These are phyloP conservation scores for Cephaloascus fragrans DNA, from an alignment of 805 yeast species.

Conservation along the genomic window DNA sequence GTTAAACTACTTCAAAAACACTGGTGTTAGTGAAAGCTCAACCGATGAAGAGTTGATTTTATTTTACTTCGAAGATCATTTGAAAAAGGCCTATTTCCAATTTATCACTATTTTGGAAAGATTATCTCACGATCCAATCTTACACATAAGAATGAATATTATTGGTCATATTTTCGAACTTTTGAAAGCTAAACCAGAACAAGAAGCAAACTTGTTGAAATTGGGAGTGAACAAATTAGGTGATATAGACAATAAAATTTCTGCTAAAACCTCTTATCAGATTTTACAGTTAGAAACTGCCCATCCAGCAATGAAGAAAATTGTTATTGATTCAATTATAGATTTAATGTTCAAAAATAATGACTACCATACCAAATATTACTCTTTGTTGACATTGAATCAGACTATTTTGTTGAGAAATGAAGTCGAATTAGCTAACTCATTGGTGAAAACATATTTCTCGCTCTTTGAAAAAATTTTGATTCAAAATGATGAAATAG, in stretches of 20 bases:
- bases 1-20: constrained; percentile 69
- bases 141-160: constrained; percentile 73
- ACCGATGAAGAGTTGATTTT: constrained; percentile 48
- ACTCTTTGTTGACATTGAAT: constrained; percentile 78
- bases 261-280: constrained; percentile 79
- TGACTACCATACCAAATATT: constrained; percentile 84
- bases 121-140: constrained; percentile 83
- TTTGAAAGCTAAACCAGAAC: constrained; percentile 84
- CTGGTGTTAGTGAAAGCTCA: constrained; percentile 37
- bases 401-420: constrained; percentile 80
- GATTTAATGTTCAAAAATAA: constrained; percentile 67
- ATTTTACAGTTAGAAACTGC: constrained; percentile 74
- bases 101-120: constrained; percentile 70
- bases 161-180: constrained; percentile 73
- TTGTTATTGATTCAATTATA: constrained; percentile 68
- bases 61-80: constrained; percentile 82
- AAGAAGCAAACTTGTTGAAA: constrained; percentile 82
- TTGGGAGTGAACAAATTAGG: constrained; percentile 92
- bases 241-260: constrained; percentile 83
- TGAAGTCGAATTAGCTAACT: constrained; percentile 77
- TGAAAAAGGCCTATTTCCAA: constrained; percentile 68
- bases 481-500: constrained; percentile 50
- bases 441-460: constrained; percentile 75
- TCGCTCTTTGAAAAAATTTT: constrained; percentile 77
- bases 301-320: constrained; percentile 92